These are phyloP conservation scores for Calonectria naviculata DNA, from an alignment of 2,329 filamentous ascomycete genomes.

Conservation along the genomic window DNA sequence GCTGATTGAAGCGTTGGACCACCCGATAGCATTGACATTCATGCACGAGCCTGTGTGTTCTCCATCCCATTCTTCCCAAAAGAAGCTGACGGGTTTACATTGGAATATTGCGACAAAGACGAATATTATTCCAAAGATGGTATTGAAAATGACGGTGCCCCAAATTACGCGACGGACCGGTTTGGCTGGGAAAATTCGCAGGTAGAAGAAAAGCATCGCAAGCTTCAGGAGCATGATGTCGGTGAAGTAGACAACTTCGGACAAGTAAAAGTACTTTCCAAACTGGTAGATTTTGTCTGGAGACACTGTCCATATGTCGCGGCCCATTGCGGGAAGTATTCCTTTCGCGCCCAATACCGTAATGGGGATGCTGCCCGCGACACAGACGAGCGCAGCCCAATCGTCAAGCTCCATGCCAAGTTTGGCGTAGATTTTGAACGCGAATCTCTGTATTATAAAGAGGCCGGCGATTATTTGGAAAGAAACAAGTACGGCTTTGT, in stretches of 20 bases:
- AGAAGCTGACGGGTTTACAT: conserved; percentile 62
- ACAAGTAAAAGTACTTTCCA: conserved; percentile 54
- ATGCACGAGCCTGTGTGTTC: conserved; percentile 59
- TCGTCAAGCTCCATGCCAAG: conserved; percentile 52
- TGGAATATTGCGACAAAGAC: conserved; percentile 56
- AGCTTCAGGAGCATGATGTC: conserved; percentile 60
- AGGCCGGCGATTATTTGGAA: conserved; percentile 49
- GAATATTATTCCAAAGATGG: conserved; percentile 54
- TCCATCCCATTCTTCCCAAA: conserved; percentile 65
- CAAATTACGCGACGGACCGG: conserved; percentile 53
- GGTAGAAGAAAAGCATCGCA: conserved; percentile 65
- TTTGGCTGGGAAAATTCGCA: conserved; percentile 61
- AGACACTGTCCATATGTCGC: conserved; percentile 62
- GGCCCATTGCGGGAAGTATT: conserved; percentile 55
- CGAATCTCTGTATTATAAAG: conserved; percentile 57
- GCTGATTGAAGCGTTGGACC: conserved; percentile 54
- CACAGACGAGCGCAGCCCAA: conserved; percentile 45
- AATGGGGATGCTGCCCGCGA: conserved; percentile 44
- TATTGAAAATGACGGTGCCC: conserved; percentile 52
- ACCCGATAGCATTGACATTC: conserved; percentile 51
- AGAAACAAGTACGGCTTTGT: conserved; percentile 47
- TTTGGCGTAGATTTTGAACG: conserved; percentile 47
- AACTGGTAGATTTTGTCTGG: conserved; percentile 55
- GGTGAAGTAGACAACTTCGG: conserved; percentile 59
- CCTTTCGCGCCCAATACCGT: conserved; percentile 45